These are phyloP conservation scores for Penicillium corylophilum DNA, from an alignment of 2,329 filamentous ascomycete species.

Conservation along the genomic window DNA sequence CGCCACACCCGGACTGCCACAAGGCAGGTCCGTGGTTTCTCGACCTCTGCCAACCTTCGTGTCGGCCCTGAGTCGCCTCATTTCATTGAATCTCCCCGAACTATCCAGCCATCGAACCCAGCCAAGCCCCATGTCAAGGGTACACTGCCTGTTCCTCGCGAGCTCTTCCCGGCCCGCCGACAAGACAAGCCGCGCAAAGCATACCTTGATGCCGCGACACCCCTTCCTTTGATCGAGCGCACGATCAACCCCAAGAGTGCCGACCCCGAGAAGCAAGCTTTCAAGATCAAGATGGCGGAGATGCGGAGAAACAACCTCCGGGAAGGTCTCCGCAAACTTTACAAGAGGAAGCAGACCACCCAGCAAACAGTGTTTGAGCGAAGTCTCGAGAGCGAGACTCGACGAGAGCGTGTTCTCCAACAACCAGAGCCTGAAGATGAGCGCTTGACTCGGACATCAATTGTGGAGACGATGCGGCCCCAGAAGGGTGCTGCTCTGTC, in stretches of 20 bases:
- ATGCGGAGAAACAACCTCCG: slow-evolving; percentile 69
- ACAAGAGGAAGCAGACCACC: slow-evolving; percentile 59
- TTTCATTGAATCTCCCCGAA: slow-evolving; percentile 78
- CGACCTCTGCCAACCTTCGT: slow-evolving; percentile 36
- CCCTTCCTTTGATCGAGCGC: slow-evolving; percentile 46
- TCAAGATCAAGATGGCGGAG: slow-evolving; percentile 73
- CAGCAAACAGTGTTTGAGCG: slow-evolving; percentile 38
- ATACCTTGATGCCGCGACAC: slow-evolving; percentile 63
- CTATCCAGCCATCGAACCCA: slow-evolving; percentile 66
- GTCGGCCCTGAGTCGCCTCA: slow-evolving; percentile 74
- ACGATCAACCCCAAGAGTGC: slow-evolving; percentile 37
- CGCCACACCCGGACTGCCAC: slow-evolving; percentile 37
- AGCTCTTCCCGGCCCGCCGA: slow-evolving; percentile 67
- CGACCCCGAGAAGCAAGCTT: slow-evolving; percentile 55
- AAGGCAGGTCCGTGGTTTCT: slow-evolving; percentile 42
- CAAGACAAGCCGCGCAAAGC: slow-evolving; percentile 60
- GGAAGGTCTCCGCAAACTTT: slow-evolving; percentile 68
- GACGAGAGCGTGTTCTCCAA: slow-evolving; percentile 53
- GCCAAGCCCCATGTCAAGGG: slow-evolving; percentile 63
- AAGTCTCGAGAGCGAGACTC: slow-evolving; percentile 51
- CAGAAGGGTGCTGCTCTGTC: slow-evolving; percentile 54
- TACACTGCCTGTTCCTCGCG: slow-evolving; percentile 76
- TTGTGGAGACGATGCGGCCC: slow-evolving; percentile 54
- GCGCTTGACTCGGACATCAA: slow-evolving; percentile 67
- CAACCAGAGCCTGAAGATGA: slow-evolving; percentile 75